Evolutionary conservation across 1,284 basidiomycete genomes (phyloP), one percentile per base, ranked within the genome.

Genomic region (Stereum hirsutum): DNA sequence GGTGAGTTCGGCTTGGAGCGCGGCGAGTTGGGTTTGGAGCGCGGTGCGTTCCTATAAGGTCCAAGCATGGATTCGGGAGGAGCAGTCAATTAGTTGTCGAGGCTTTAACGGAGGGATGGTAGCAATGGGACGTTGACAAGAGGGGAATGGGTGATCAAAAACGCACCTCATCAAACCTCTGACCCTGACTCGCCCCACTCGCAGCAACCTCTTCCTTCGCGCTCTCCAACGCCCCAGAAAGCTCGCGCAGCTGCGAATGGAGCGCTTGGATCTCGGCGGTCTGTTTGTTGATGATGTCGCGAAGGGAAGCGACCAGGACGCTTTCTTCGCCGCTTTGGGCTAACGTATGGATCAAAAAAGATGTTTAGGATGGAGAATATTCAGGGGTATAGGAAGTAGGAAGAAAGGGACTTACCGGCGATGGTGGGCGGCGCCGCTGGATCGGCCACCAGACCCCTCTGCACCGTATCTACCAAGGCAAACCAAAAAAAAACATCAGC

Each of bases 201-300:
- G 38, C 24, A 23, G 34, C 17, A 6, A 21, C 27, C 15, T 25
- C 5, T 17, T 33, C 35, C 7, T 31, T 21, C 8, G 41, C 6
- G 11, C 32, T 31, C 20, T 5, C 10, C 14, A 47, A 30, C 4
- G 31, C 30, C 8, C 40, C 28, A 5, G 43, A 28, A n/a, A 49
- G 47, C 26, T 64, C 66, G 41, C 72, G 69, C 38, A 87, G 57
- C 52, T 77, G 70, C 3, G 59, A 62, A 49, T 80, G 69, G 44
- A 91, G 62, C 19, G 62, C 57, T 35, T 84, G 81, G 37, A 91
- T 75, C 57, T 96, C 89, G 41, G 76, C 69, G 2, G 82, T 75
- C 57, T 95, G 91, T 26, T 73, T 77, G 35, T 77, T 77, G 49
- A 96, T 82, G 45, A 88, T 83, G 39, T 85, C 82, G 33, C 87